Evolutionary conservation across 345 rosid species (phyloP), one percentile per base, ranked within the genome.

Genomic region (Ceriops tagal): DNA sequence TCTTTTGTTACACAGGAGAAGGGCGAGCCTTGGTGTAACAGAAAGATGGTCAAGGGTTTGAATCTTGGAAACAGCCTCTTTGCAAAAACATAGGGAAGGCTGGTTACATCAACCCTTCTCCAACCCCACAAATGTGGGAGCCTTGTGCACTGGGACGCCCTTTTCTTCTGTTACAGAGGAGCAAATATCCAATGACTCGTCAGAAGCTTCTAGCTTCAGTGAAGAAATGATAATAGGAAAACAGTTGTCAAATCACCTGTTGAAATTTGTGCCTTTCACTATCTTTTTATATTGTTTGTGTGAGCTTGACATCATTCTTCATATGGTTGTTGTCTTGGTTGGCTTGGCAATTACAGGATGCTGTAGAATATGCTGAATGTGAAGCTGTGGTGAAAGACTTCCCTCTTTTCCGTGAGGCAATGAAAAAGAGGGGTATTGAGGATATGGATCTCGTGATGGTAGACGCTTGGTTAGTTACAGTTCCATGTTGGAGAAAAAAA

Each of bases 401-500:
- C 65, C 89, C 89, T 51, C 95, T 84, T 28, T 92, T 92, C 73
- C 76, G 66, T 30, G 96, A 92, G 81, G 96, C 98, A 58, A 92
- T 92, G 98, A 88, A 82, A 83, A 92, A 87, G 71, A 88, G 98
- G 84, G 98, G 98, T 55, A 84, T 92, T 10, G 98, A 92, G 37
- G 98, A 92, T 83, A 89, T 92, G 98, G 98, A 92, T 73, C 95
- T 92, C 51, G 95, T 92, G 59, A 88, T 89, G 96, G 98, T 92
- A 64, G 98, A 92, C 62, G 65, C 66, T 7, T 71, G 64, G 57
- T 76, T 72, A 65, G 87, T 73, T 39, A 59, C 57, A 32, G 3
- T 51, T 26, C 65, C 60, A 13, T 39, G 3, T 39, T 1, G 13
- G 13, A 11, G 3, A 11, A 43, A 3, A 43, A 32, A 53, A 37